Percentiles rank a stretch among this genome's conserved stretches.
phyloP scores from a whole-genome alignment of 1,284 basidiomycete genomes.

The Apiotrichum veenhuisii region DNA sequence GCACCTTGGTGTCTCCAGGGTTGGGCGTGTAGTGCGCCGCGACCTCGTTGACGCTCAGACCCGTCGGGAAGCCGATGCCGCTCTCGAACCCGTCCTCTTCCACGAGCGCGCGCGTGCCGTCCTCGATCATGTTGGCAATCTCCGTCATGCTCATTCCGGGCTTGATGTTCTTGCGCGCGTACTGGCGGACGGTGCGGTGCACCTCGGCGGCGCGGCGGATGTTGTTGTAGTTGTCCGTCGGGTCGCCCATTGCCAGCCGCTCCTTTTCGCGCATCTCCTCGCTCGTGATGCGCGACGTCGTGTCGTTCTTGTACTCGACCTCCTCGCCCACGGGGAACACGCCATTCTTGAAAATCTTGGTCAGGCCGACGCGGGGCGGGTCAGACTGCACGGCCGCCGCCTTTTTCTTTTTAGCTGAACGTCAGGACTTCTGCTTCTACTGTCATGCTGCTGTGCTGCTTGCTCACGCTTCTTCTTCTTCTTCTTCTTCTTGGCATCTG shows the following conservation, averaged over 20 bases:
- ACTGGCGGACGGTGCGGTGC: conserved; percentile 84
- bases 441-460: background rate
- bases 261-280: conserved; percentile 87
- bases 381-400: conserved; percentile 65
- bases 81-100: conserved; percentile 77
- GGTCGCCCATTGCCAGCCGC: conserved; percentile 69
- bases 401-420: conserved; percentile 68
- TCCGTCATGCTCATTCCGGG: conserved; percentile 95
- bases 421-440: background rate
- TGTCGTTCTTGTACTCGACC: conserved; percentile 86
- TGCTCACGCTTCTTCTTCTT: conserved; percentile 77
- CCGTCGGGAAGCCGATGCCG: conserved; percentile 96
- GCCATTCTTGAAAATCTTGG: conserved; percentile 82
- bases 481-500: conserved; percentile 68
- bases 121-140: conserved; percentile 90
- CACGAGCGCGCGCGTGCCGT: conserved; percentile 81
- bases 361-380: conserved; percentile 85
- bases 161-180: conserved; percentile 76
- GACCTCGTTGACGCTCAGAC: conserved; percentile 86
- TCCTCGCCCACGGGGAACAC: conserved; percentile 88
- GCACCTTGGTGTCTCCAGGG: conserved; percentile 81
- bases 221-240: conserved; percentile 75
- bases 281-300: conserved; percentile 78
- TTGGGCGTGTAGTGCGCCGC: conserved; percentile 98
- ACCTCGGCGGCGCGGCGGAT: conserved; percentile 92